Conservation (phyloP, 2,329 filamentous ascomycete genomes). For the Cyanodermella asteris region DNA sequence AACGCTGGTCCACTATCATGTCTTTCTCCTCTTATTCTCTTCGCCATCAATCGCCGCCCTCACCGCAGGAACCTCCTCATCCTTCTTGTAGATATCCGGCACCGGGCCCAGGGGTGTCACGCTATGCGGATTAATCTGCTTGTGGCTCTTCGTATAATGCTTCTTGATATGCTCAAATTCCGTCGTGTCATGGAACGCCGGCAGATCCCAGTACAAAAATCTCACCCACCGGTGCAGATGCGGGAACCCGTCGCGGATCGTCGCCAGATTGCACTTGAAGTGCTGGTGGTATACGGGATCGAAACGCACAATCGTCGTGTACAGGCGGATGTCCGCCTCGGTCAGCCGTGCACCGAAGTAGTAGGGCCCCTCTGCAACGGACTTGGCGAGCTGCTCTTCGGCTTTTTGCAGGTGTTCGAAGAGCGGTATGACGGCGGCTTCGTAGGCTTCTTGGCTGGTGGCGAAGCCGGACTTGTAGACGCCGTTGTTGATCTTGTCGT, state of each 20-base stretch:
- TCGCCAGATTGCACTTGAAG: slow-evolving; percentile 62
- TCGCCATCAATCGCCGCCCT: slow-evolving; percentile 9
- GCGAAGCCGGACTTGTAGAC: slow-evolving; percentile 52
- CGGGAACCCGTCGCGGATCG: slow-evolving; percentile 70
- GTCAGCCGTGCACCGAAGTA: slow-evolving; percentile 58
- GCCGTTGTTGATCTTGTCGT: slow-evolving; percentile 35
- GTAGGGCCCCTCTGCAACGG: slow-evolving; percentile 33
- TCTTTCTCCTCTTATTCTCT: too few relatives aligned
- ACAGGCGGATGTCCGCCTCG: slow-evolving; percentile 62
- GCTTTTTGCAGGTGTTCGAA: slow-evolving; percentile 59
- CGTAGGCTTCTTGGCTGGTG: slow-evolving; percentile 63
- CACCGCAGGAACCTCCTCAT: slow-evolving; percentile 51
- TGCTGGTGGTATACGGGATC: slow-evolving; percentile 66
- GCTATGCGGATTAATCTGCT: slow-evolving; percentile 38
- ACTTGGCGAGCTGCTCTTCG: slow-evolving; percentile 42
- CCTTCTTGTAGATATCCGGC: slow-evolving; percentile 57
- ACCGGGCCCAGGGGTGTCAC: slow-evolving; percentile 75
- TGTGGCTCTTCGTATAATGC: slow-evolving; percentile 45
- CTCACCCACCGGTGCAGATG: slow-evolving; percentile 61
- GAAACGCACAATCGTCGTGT: slow-evolving; percentile 50
- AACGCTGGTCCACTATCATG: too few relatives aligned
- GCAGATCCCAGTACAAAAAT: slow-evolving; percentile 61
- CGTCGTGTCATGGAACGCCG: slow-evolving; percentile 62
- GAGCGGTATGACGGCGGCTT: slow-evolving; percentile 45
- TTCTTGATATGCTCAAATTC: slow-evolving; percentile 92